Base-by-base conservation (phyloP, 1,139 yeast genomes). In the Pichia sp. region DNA sequence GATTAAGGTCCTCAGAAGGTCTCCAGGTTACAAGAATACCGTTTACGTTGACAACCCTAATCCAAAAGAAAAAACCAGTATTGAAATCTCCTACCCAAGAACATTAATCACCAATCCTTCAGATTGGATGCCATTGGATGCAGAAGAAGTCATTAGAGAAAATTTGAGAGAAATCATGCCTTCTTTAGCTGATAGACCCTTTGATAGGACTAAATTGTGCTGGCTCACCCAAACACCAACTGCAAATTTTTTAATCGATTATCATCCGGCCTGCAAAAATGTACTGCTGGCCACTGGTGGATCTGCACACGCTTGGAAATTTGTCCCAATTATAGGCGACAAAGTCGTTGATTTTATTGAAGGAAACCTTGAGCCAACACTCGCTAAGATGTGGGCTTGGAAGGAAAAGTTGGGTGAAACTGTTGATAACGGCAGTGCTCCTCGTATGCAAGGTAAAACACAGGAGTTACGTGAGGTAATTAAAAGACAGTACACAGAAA, bases 251-350 rank as follows among this genome's bases (percentile, higher is more conserved):
- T 50, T 66, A 19, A 62, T 66, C 31, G 65, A 63, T 23, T 54
- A 59, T 38, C 67, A 63, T 52, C 68, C 70, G 1, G 57, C 56
- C 1, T 46, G 53, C 43, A 56, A 56, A 36, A 61, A 61, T 32
- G 57, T 66, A 34, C 41, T 63, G 15, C 50, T 66, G 40, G 68
- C 67, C 4, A 65, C 68, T 6, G 69, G 68, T 16, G 72, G 69
- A 56, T 69, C 76, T 2, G 77, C 76, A 4, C 75, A 72, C 58
- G 76, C 71, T 1, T 73, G 67, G 61, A 73, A 73, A 59, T 72
- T 70, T 53, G 61, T 73, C 50, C 76, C 76, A 23, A 67, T 67
- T 49, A 65, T 74, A 44, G 77, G 77, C 13, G 64, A 66, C 45
- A 58, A 58, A 26, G 53, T 58, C 23, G 55, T 58, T 19, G 61